Percentiles rank a stretch among this genome's conserved stretches.
These are phyloP conservation scores for Oryza meridionalis DNA, from an alignment of 176 grass and related monocot genomes.

Conservation along the genomic window DNA sequence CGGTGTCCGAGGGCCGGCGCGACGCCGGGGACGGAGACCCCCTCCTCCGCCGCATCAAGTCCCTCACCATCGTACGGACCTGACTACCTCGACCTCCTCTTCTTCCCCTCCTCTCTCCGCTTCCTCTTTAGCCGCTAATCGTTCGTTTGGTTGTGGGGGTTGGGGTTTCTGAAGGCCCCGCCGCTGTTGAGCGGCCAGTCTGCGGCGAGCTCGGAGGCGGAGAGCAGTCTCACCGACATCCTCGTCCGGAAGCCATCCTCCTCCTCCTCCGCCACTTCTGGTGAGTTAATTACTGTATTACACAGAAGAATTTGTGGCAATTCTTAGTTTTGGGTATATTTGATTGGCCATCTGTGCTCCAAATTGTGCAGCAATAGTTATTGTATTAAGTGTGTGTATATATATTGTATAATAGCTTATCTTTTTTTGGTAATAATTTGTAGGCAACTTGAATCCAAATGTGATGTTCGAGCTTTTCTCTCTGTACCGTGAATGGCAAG, in stretches of 20 bases:
- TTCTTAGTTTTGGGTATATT: background rate
- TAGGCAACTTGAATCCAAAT: conserved; percentile 74
- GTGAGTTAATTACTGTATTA: conserved; percentile 30
- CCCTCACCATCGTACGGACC: conserved; percentile 55
- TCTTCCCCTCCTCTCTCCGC: background rate
- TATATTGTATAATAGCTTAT: conserved; percentile 6
- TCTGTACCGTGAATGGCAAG: conserved; percentile 83
- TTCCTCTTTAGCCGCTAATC: background rate
- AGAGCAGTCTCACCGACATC: conserved; percentile 74
- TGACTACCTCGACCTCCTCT: background rate
- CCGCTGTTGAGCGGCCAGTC: conserved; percentile 55
- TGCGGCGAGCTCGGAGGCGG: conserved; percentile 42
- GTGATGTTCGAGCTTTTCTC: conserved; percentile 80
- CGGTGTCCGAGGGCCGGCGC: conserved; percentile 56
- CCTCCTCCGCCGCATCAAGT: conserved; percentile 52
- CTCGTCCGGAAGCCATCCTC: conserved; percentile 61
- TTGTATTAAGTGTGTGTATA: background rate
- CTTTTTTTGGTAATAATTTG: conserved; percentile 30
- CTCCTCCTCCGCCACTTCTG: conserved; percentile 38
- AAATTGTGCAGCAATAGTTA: background rate
- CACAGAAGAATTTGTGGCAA: background rate
- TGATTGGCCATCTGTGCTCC: conserved; percentile 3
- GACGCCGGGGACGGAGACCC: conserved; percentile 45
- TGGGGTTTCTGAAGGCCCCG: conserved; percentile 51
- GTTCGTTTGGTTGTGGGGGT: background rate